Base-by-base conservation (phyloP, 2,329 filamentous ascomycete genomes). In the Ustulina deusta region DNA sequence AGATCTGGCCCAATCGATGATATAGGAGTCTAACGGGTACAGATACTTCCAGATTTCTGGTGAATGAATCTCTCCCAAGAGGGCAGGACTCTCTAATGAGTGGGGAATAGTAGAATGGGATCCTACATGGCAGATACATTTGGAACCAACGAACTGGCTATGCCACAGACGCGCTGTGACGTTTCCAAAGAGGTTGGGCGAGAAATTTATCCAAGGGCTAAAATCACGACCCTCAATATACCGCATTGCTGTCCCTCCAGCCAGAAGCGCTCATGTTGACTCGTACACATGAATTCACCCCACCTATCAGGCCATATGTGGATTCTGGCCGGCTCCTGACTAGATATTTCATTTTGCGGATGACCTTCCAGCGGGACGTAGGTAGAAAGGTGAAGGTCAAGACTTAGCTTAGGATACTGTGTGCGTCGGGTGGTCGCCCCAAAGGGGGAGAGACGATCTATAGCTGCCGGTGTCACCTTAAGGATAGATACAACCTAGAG, bases 221-320 rank as follows among this genome's bases (percentile, higher is more conserved):
- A 17, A 40, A 40, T 9, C 3, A 55, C 6, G 11, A 17, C 25
- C 5, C n/a, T 15, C 20, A 17, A 29, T 42, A 38, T 15, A 22
- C 34, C n/a, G 17, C 22, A 13, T 22, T 48, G 20, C 13, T 60
- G 15, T 49, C 15, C 17, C 22, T 48, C 20, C 17, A 1, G 29
- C 7, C 22, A n/a, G 29, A 17, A 59, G 5, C 7, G 15, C 13
- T n/a, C 13, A 3, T 3, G 10, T 48, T 52, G 6, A 17, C 29
- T 55, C 29, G 25, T 29, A 36, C 10, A 38, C 11, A 32, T 42
- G 7, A 32, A 7, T 44, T 46, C 15, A 56, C 40, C 13, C 51
- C 36, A 44, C 56, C 9, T 32, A 64, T 63, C 42, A 52, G 48
- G 10, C 46, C 52, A 61, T 42, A 40, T 54, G 20, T 61, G 57